phyloP scores from a whole-genome alignment of 805 yeast species.

The Teunomyces pallodes region DNA sequence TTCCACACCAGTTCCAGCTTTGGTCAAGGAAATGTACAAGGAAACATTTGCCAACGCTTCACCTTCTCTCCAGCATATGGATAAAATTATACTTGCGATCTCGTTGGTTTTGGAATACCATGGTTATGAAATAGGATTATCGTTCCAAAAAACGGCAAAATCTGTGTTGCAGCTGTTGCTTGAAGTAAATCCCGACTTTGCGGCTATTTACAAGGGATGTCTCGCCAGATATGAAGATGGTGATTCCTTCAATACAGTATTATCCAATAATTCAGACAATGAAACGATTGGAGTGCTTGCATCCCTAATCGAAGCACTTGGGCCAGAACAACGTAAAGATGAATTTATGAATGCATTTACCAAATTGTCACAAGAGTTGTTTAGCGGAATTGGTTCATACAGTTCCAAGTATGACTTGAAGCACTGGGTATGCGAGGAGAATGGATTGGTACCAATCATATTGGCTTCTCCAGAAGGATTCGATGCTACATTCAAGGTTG shows the following conservation, averaged over 20 bases:
- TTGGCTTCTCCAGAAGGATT: constrained; percentile 58
- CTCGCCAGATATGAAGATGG: constrained; percentile 8
- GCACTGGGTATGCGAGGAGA: constrained; percentile 24
- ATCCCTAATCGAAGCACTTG: constrained; percentile 10
- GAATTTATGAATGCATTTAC: constrained; percentile 16
- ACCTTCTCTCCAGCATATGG: constrained; percentile 44
- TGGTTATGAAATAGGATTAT: constrained; percentile 21
- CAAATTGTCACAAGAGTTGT: constrained; percentile 20
- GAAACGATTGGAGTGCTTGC: constrained; percentile 14
- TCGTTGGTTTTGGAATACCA: constrained; percentile 30
- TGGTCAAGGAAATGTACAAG: constrained; percentile 42
- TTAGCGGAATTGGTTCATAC: constrained; percentile 24
- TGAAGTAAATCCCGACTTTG: constrained; percentile 19
- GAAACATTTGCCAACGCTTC: constrained; percentile 47
- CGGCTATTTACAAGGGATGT: constrained; percentile 6
- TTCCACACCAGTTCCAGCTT: constrained; percentile 12
- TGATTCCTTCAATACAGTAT: constrained; percentile 8
- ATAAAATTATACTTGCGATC: constrained; percentile 45
- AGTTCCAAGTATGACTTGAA: constrained; percentile 31
- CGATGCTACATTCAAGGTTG: constrained; percentile 63
- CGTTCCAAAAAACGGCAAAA: constrained; percentile 15
- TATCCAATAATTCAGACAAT: constrained; percentile 14
- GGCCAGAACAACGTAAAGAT: neutral
- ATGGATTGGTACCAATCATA: constrained; percentile 38
- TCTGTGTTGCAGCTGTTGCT: constrained; percentile 1